phyloP scores from a whole-genome alignment of 495 filamentous ascomycete species.

The Podospora pseudopauciseta region DNA sequence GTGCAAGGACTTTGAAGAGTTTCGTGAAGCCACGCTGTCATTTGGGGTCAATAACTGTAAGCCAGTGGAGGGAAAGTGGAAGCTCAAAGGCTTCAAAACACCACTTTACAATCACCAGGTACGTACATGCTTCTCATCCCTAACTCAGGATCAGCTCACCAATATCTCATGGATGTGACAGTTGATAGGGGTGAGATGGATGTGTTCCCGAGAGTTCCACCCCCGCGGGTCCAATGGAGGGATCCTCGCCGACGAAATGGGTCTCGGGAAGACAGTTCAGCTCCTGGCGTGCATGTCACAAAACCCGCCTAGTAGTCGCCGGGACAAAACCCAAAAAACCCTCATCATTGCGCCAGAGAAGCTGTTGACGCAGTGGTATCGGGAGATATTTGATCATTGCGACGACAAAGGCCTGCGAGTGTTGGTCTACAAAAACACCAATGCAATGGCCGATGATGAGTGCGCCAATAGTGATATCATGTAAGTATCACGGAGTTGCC shows the following conservation, averaged over 20 bases:
- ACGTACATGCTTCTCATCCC: not conserved
- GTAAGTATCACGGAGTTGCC: constrained; percentile 12
- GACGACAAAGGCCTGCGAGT: constrained; percentile 15
- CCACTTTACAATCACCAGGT: constrained; percentile 42
- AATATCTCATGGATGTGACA: constrained; percentile 29
- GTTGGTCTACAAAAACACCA: constrained; percentile 10
- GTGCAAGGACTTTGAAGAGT: not conserved
- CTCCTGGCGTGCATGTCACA: constrained; percentile 51
- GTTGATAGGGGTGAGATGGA: constrained; percentile 53
- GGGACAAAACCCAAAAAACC: constrained; percentile 24
- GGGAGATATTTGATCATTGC: constrained; percentile 42
- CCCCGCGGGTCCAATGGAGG: constrained; percentile 46
- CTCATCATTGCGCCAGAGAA: constrained; percentile 54
- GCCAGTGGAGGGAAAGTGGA: constrained; percentile 7
- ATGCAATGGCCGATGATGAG: not conserved
- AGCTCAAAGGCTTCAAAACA: constrained; percentile 34
- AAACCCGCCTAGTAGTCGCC: constrained; percentile 28
- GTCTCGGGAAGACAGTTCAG: constrained; percentile 59
- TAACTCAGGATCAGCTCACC: not conserved
- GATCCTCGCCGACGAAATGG: constrained; percentile 60
- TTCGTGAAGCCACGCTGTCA: not conserved
- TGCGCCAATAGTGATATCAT: constrained; percentile 25
- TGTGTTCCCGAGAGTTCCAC: constrained; percentile 53
- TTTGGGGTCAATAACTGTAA: constrained; percentile 7
- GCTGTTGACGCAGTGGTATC: constrained; percentile 54